Evolutionary conservation across 192 early-diverging fungal species (phyloP).

Genomic region (Coemansia sp.): DNA sequence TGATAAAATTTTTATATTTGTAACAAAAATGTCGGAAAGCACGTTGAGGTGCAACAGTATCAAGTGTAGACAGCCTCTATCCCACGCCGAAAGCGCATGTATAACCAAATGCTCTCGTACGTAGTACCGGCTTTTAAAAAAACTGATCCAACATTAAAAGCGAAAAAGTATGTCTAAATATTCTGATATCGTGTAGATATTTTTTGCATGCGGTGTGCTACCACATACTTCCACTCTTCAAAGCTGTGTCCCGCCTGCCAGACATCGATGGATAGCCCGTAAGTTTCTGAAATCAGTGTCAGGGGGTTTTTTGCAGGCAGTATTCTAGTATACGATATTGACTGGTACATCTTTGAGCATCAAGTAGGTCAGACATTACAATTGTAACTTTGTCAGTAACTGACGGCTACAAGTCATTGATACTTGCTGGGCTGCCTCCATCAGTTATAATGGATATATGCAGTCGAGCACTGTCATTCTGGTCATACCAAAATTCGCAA

Average conservation of each 20-base stretch:
- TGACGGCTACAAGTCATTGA: slow-evolving; percentile 64
- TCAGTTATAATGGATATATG: slow-evolving; percentile 64
- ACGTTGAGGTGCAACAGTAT: slow-evolving; percentile 50
- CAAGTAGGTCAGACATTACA: slow-evolving; percentile 49
- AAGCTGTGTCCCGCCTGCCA: slow-evolving; percentile 65
- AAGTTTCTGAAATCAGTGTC: too few species aligned
- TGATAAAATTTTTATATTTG: neutral
- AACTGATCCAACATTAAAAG: neutral
- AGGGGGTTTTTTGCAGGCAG: neutral
- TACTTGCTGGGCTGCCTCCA: slow-evolving; percentile 66
- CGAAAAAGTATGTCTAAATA: too few species aligned
- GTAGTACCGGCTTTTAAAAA: neutral
- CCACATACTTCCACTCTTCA: slow-evolving; percentile 46
- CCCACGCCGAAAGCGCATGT: slow-evolving; percentile 50
- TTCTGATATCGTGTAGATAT: slow-evolving; percentile 51
- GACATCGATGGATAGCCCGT: slow-evolving; percentile 53
- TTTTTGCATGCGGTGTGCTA: slow-evolving; percentile 64
- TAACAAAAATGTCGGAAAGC: slow-evolving; percentile 14
- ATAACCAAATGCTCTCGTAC: slow-evolving; percentile 69
- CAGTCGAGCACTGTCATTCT: slow-evolving; percentile 61
- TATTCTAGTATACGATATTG: neutral
- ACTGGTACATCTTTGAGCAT: neutral
- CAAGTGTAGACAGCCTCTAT: slow-evolving; percentile 39
- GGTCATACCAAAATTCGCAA: slow-evolving; percentile 64
- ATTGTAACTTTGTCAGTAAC: slow-evolving; percentile 57